These are phyloP conservation scores for Melampsora americana DNA, from an alignment of 1,284 basidiomycete species.

Conservation along the genomic window DNA sequence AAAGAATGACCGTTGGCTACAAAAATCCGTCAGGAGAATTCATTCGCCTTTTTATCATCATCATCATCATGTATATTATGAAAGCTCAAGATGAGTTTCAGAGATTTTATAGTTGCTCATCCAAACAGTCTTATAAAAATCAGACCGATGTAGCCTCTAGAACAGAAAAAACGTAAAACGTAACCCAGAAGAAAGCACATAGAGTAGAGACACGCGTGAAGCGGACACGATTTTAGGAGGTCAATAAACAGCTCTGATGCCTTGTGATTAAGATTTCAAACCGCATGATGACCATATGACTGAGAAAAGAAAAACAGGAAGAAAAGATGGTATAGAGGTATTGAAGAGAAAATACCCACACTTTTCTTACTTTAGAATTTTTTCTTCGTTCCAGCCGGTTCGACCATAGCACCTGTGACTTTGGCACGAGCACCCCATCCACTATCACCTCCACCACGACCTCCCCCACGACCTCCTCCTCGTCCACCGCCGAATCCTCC, in stretches of 20 bases:
- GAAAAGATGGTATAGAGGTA: not conserved
- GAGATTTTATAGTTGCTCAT: too few relatives aligned
- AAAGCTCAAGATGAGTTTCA: too few relatives aligned
- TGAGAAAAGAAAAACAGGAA: not conserved
- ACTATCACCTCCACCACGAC: slow-evolving; percentile 52
- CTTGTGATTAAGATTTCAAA: not conserved
- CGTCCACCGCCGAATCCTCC: slow-evolving; percentile 30
- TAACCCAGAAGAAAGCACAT: not conserved
- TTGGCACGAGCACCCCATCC: slow-evolving; percentile 47
- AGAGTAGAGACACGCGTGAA: not conserved
- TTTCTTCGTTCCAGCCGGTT: slow-evolving; percentile 39
- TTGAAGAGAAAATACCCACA: not conserved
- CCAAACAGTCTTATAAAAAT: too few relatives aligned
- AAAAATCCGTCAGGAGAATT: too few relatives aligned
- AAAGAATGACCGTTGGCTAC: too few relatives aligned
- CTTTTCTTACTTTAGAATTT: slow-evolving; percentile 18
- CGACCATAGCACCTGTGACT: slow-evolving; percentile 27
- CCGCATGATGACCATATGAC: not conserved
- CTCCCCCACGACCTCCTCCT: slow-evolving; percentile 52
- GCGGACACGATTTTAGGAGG: not conserved
- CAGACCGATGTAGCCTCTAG: too few relatives aligned
- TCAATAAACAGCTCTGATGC: not conserved
- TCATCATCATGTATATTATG: too few relatives aligned
- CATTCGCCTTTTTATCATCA: too few relatives aligned
- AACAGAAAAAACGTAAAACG: too few relatives aligned